phyloP scores from a whole-genome alignment of 257 asterid species.

The Capsicum baccatum region DNA sequence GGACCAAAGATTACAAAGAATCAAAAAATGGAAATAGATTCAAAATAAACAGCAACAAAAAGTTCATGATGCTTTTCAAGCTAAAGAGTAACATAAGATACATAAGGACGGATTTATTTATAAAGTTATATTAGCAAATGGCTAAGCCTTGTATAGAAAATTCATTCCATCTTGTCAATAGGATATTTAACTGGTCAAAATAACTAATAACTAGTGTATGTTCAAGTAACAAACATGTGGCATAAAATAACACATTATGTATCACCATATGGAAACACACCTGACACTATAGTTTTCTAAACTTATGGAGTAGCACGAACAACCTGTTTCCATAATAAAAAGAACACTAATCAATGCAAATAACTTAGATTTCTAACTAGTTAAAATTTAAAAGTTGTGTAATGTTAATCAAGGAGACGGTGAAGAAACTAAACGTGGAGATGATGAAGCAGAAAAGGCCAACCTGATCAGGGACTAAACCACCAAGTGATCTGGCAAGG shows the following conservation, averaged over 20 bases:
- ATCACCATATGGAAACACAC: slow-evolving; percentile 45
- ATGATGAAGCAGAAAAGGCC: slow-evolving; percentile 27
- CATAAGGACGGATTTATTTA: neutral
- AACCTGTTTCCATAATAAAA: slow-evolving; percentile 49
- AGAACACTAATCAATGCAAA: slow-evolving; percentile 26
- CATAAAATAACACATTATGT: neutral
- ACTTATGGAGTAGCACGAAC: slow-evolving; percentile 64
- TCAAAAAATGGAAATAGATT: neutral
- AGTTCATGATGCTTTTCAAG: neutral
- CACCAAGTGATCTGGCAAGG: slow-evolving; percentile 72
- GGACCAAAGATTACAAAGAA: neutral
- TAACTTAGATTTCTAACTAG: slow-evolving; percentile 1
- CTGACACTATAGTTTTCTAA: slow-evolving; percentile 63
- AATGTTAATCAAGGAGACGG: neutral
- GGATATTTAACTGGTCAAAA: slow-evolving; percentile 2
- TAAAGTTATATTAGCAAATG: neutral
- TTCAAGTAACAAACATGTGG: neutral
- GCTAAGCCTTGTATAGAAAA: slow-evolving; percentile 13
- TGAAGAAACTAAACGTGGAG: slow-evolving; percentile 1
- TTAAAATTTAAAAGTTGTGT: slow-evolving; percentile 24
- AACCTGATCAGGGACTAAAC: slow-evolving; percentile 85
- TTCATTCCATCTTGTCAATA: slow-evolving; percentile 7
- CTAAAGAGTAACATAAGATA: neutral
- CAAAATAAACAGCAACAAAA: neutral
- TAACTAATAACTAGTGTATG: neutral